Base-by-base conservation (phyloP, 805 yeast genomes). In the Saccharomycopsis amapae region DNA sequence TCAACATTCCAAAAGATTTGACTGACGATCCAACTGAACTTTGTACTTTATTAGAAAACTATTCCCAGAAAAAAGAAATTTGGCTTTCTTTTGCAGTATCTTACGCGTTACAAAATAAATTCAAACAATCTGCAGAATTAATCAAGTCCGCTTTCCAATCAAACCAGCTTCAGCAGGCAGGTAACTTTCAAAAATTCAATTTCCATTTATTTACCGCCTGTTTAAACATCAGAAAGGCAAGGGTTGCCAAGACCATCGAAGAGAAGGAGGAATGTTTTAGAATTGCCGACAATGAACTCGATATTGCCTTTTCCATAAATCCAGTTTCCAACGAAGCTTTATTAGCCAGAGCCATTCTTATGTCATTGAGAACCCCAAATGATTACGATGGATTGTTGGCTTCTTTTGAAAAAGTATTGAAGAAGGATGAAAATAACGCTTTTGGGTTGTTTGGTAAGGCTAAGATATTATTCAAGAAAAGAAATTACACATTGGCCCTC, bases 81-180 rank as follows among this genome's bases (percentile, higher is more conserved):
- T 93, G 98, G 98, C 64, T 86, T 17, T 73, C 82, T 19, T 79
- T 89, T 51, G 89, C 95, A 1, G 59, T 79, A 48, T 95, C 93
- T 0, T 93, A 88, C 61, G 79, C 84, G 33, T 71, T 78, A 43
- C 74, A 73, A 40, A 76, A 74, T 2, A 73, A 73, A 56, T 55
- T 74, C 12, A 69, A 68, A 3, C 88, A 81, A 41, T 85, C 95
- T 4, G 61, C 74, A 32, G 75, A 73, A 46, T 80, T 88, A 33
- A 71, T 82, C 22, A 65, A 70, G 40, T 72, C 74, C 52, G 95
- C 88, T 1, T 61, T 83, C 19, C 37, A 40, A n/a, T 40, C 49
- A 3, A 28, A 48, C 66, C 68, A 32, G 58, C 65, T 51, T 59
- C 55, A 49, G 56, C 52, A 33, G 59, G 51, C 18, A 38, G 52